phyloP scores from a whole-genome alignment of 2,329 filamentous ascomycete genomes.

The Mariannaea elegans region DNA sequence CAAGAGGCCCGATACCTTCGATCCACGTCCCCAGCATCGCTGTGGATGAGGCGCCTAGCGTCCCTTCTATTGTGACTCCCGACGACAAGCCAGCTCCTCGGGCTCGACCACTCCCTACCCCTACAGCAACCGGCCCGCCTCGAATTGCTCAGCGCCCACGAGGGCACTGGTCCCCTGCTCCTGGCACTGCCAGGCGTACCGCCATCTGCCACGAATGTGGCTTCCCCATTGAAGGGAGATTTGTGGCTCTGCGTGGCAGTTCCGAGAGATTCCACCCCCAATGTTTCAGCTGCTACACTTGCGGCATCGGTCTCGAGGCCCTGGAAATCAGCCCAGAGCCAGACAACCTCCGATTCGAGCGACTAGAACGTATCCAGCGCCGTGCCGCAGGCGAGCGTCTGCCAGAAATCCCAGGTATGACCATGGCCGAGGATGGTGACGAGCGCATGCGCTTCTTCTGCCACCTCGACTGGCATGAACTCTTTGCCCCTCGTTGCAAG shows the following conservation, averaged over 20 bases:
- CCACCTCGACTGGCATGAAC: slow-evolving; percentile 98
- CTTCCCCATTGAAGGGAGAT: slow-evolving; percentile 86
- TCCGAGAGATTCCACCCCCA: slow-evolving; percentile 86
- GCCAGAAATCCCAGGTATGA: slow-evolving; percentile 69
- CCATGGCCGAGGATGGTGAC: slow-evolving; percentile 77
- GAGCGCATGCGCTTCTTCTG: slow-evolving; percentile 87
- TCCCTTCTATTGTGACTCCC: slow-evolving; percentile 46
- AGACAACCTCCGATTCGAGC: slow-evolving; percentile 72
- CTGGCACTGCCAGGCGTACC: slow-evolving; percentile 56
- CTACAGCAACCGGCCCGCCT: slow-evolving; percentile 46
- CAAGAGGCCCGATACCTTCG: slow-evolving; percentile 43
- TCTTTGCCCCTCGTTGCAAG: slow-evolving; percentile 91
- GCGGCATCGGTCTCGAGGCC: slow-evolving; percentile 87
- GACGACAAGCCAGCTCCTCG: slow-evolving; percentile 1
- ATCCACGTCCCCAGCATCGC: slow-evolving; percentile 62
- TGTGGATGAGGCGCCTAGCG: slow-evolving; percentile 45
- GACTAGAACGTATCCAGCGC: slow-evolving; percentile 76
- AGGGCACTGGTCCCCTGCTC: slow-evolving; percentile 69
- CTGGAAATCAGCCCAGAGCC: slow-evolving; percentile 97
- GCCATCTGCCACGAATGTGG: slow-evolving; percentile 86
- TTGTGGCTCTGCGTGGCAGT: slow-evolving; percentile 81
- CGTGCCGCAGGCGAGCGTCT: slow-evolving; percentile 67
- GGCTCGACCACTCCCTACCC: slow-evolving; percentile 57
- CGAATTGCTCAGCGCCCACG: slow-evolving; percentile 52
- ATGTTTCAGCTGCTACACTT: slow-evolving; percentile 91